Evolutionary conservation across 805 yeast genomes (phyloP), one percentile per base, ranked within the genome.

Genomic region (Saturnispora quitensis): DNA sequence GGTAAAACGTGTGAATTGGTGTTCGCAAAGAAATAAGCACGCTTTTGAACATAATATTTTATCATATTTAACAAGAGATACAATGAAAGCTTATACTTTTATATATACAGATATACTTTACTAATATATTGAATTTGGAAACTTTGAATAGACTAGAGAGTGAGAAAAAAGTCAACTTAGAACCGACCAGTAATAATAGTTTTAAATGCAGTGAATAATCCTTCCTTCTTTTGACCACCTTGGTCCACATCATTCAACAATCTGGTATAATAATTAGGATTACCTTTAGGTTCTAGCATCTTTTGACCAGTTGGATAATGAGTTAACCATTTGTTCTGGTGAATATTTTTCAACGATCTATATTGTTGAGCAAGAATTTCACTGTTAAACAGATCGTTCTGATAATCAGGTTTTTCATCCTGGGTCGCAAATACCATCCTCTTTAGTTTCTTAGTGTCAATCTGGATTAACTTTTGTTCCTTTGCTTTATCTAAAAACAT

Each of bases 251-350:
- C 95, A 27, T 75, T 73, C 67, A 84, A 58, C 50, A 89, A 73
- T 61, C 93, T 75, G 40, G 74, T 77, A 62, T 89, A 89, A 63
- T 89, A 89, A 45, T 74, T 66, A 2, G 95, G 89, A 66, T 88
- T 86, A 2, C 96, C 96, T 60, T 83, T 82, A n/a, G 97, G 97
- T 58, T 67, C 73, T 60, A 79, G 67, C 57, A 89, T 67, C 62
- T 84, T 84, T 43, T 80, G 84, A 51, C 82, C 82, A 35, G 81
- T 75, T 55, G 76, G 72, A 63, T 86, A 86, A 61, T 80, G 80
- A 53, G 77, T 76, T 59, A 72, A 74, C 71, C 82, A 82, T 60
- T 82, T 81, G 62, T 82, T 82, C 51, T 74, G 76, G 52, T 75
- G 74, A 53, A 84, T 66, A 56, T 76, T 78, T 45, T 81, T 71